These are phyloP conservation scores for Blastobotrys malaysiensis DNA, from an alignment of 1,139 yeast genomes.

Conservation along the genomic window DNA sequence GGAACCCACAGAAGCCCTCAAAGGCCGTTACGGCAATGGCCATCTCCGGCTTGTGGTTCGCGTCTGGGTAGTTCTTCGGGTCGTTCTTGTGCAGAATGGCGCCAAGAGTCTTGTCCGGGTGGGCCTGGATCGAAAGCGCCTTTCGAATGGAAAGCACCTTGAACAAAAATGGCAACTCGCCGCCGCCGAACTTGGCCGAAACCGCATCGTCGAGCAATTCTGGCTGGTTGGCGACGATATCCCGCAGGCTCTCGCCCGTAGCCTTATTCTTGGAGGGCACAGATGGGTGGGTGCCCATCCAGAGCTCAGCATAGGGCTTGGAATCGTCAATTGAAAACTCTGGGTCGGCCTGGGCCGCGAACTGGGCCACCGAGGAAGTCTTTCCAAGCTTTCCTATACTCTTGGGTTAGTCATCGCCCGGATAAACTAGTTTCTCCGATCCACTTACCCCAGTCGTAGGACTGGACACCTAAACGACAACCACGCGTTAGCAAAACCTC, in stretches of 20 bases:
- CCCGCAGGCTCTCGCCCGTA: slow-evolving; percentile 54
- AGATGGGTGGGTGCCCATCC: slow-evolving; percentile 99
- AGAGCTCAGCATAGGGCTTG: slow-evolving; percentile 56
- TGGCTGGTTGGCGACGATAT: slow-evolving; percentile 59
- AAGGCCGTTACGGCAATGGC: slow-evolving; percentile 93
- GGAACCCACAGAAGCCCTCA: slow-evolving; percentile 97
- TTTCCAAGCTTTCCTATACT: slow-evolving; percentile 77
- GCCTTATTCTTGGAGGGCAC: slow-evolving; percentile 70
- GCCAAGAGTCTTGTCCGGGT: slow-evolving; percentile 87
- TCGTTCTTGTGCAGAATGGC: slow-evolving; percentile 69
- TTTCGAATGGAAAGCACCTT: slow-evolving; percentile 89
- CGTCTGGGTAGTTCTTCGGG: slow-evolving; percentile 95
- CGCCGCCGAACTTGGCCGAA: slow-evolving; percentile 60
- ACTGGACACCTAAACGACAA: slow-evolving; percentile 38
- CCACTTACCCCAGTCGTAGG: slow-evolving; percentile 40
- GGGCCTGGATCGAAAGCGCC: slow-evolving; percentile 94
- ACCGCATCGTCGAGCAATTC: slow-evolving; percentile 50
- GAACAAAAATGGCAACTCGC: slow-evolving; percentile 85
- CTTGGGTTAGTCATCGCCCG: slow-evolving; percentile 33
- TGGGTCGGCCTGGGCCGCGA: slow-evolving; percentile 67
- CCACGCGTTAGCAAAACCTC: slow-evolving; percentile 3
- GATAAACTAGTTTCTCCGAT: neutral
- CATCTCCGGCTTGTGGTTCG: slow-evolving; percentile 98
- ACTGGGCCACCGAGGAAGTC: slow-evolving; percentile 81
- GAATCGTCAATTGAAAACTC: slow-evolving; percentile 54